Evolutionary conservation across 2,329 filamentous ascomycete species (phyloP).

Genomic region (Sarocladium strictum): DNA sequence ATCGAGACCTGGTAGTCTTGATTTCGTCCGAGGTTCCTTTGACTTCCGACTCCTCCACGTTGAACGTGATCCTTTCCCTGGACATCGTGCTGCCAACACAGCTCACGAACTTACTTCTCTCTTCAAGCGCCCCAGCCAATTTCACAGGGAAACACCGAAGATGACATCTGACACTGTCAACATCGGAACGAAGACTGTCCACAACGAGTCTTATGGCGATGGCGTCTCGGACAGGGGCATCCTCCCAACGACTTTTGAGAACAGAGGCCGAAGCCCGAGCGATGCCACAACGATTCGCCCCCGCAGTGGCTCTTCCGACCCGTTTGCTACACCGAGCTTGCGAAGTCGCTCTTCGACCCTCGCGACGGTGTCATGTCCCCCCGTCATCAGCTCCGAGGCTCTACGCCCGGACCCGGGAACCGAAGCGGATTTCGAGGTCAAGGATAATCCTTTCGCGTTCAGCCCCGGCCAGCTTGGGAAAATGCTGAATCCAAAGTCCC

Average conservation of each 20-base stretch:
- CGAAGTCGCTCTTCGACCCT: slow-evolving; percentile 1
- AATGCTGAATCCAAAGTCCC: slow-evolving; percentile 67
- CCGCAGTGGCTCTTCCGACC: not conserved
- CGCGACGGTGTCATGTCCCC: not conserved
- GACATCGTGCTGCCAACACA: not conserved
- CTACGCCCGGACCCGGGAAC: slow-evolving; percentile 64
- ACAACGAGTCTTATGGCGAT: not conserved
- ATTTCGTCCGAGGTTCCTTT: not conserved
- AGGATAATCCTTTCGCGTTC: slow-evolving; percentile 68
- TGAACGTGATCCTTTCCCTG: slow-evolving; percentile 3
- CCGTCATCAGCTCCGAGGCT: slow-evolving; percentile 26
- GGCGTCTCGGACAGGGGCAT: slow-evolving; percentile 2
- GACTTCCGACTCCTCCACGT: not conserved
- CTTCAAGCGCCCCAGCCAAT: not conserved
- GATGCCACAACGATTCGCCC: slow-evolving; percentile 2
- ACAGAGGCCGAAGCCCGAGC: not conserved
- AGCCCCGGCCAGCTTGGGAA: slow-evolving; percentile 67
- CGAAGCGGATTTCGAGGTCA: slow-evolving; percentile 61
- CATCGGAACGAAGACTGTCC: not conserved
- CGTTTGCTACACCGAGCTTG: not conserved
- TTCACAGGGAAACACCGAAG: not conserved
- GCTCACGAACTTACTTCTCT: not conserved
- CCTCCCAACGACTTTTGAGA: not conserved
- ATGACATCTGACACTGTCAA: not conserved
- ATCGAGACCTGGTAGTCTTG: slow-evolving; percentile 6